These are phyloP conservation scores for Chamaecyparis obtusa DNA, from an alignment of 75 land plant genomes.

Conservation along the genomic window DNA sequence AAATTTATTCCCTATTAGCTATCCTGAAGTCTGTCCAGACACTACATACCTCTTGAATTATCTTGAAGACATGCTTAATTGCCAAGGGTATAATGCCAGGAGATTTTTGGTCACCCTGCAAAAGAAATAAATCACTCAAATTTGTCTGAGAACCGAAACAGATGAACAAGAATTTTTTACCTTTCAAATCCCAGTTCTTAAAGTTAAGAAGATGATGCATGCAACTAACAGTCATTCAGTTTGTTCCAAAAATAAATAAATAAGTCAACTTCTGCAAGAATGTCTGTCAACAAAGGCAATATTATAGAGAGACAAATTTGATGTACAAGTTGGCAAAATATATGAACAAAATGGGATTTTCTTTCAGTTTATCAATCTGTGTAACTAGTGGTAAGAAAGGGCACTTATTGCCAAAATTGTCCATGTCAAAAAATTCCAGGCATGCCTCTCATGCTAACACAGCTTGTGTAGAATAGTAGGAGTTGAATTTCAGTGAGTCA, in stretches of 20 bases:
- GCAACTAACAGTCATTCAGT: background rate
- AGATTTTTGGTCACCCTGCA: constrained; percentile 95
- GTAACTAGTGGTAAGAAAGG: background rate
- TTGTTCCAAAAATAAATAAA: background rate
- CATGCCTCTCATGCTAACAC: background rate
- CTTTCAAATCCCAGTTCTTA: background rate
- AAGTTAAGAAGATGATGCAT: background rate
- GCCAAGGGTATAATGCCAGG: constrained; percentile 98
- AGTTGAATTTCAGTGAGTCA: background rate
- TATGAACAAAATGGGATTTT: background rate
- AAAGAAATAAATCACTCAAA: background rate
- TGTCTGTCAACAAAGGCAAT: background rate
- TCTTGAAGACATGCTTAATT: constrained; percentile 94
- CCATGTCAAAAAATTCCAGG: background rate
- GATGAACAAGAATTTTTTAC: background rate
- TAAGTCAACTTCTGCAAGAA: background rate
- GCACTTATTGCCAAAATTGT: background rate
- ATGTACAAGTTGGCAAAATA: background rate
- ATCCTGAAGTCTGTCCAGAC: background rate
- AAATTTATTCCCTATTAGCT: background rate
- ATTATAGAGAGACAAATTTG: background rate
- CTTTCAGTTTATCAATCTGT: background rate
- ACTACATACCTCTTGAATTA: constrained; percentile 87
- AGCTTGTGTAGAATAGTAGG: background rate
- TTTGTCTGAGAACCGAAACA: background rate